A percentile compares a stretch with the other conserved stretches of the same genome.
Evolutionary conservation across 179 eudicot species (phyloP).

Genomic region (Beta macrorhiza): DNA sequence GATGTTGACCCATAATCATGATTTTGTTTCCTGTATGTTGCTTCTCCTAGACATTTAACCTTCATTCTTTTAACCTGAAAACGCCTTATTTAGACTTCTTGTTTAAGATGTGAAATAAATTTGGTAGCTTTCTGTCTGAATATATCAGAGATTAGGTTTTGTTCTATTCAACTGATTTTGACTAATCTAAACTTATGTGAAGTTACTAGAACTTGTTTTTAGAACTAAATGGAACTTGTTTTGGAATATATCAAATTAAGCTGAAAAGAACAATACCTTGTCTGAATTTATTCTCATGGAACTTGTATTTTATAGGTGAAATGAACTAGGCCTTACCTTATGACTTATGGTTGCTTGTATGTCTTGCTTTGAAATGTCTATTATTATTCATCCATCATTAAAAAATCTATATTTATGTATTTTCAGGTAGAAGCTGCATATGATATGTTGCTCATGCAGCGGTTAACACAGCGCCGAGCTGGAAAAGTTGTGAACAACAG

Average conservation of each 20-base stretch:
- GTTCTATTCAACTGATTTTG: too few species aligned
- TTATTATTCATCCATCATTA: background rate
- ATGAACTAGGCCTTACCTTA: background rate
- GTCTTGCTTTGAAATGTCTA: too few species aligned
- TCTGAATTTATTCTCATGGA: too few species aligned
- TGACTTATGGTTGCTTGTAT: background rate
- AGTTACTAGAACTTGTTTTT: too few species aligned
- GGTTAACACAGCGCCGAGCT: constrained; percentile 82
- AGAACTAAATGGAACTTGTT: background rate
- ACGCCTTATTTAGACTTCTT: background rate
- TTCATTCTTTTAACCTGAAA: constrained; percentile 1
- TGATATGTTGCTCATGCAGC: constrained; percentile 97
- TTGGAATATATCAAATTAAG: background rate
- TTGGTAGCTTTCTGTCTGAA: background rate
- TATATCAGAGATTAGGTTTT: too few species aligned
- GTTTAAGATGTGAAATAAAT: background rate
- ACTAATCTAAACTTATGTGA: too few species aligned
- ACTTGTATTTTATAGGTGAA: too few species aligned
- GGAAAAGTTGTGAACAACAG: constrained; percentile 82
- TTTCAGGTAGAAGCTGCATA: constrained; percentile 96
- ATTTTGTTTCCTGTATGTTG: background rate
- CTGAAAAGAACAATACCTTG: background rate
- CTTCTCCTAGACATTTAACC: background rate
- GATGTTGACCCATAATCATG: background rate
- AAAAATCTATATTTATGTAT: constrained; percentile 12